Evolutionary conservation across 129 eudicot species (phyloP).

Genomic region (Calendula officinalis): DNA sequence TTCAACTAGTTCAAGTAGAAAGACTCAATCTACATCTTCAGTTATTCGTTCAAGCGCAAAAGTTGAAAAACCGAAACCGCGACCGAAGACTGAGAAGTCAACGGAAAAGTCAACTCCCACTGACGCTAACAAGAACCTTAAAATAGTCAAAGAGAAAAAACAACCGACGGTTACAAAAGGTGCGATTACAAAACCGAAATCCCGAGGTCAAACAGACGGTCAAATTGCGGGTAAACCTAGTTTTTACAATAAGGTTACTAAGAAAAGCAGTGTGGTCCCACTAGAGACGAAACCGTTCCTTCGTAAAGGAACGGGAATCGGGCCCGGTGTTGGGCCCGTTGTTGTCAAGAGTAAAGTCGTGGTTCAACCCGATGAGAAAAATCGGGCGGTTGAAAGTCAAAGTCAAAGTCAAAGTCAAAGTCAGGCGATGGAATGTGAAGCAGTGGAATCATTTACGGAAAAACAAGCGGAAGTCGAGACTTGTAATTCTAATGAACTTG

Average conservation of each 20-base stretch:
- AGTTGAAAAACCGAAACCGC: constrained; percentile 49
- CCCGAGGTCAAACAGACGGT: constrained; percentile 33
- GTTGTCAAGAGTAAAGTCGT: constrained; percentile 50
- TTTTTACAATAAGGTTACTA: constrained; percentile 72
- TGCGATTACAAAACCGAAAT: constrained; percentile 45
- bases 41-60: constrained; percentile 52
- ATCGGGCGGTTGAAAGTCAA: constrained; percentile 25
- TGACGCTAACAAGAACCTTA: constrained; percentile 48
- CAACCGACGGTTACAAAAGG: constrained; percentile 40
- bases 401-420: constrained; percentile 34
- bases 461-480: constrained; percentile 26
- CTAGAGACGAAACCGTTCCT: constrained; percentile 83
- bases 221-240: constrained; percentile 58
- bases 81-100: constrained; percentile 46
- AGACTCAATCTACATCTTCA: constrained; percentile 54
- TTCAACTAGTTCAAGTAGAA: constrained; percentile 47
- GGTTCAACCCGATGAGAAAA: constrained; percentile 42
- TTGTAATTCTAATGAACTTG: constrained; percentile 20
- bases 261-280: constrained; percentile 94
- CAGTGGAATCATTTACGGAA: constrained; percentile 29
- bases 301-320: constrained; percentile 68
- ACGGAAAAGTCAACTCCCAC: constrained; percentile 48
- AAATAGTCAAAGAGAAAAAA: constrained; percentile 47
- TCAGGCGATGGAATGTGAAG: constrained; percentile 39
- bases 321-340: constrained; percentile 51